These are phyloP conservation scores for Monilinia fructigena DNA, from an alignment of 2,329 filamentous ascomycete species.

Conservation along the genomic window DNA sequence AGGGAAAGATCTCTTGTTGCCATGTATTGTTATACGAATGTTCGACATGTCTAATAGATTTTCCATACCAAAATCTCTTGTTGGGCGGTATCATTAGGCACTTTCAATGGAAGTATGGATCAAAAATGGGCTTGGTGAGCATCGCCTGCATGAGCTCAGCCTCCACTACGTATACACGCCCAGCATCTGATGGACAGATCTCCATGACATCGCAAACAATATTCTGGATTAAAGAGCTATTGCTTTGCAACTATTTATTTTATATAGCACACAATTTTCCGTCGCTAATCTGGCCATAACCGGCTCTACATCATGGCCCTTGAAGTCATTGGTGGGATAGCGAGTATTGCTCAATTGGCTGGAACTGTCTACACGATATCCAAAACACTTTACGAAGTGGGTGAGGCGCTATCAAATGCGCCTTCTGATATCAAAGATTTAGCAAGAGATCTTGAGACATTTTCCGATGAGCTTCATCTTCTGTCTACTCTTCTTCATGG, in stretches of 20 bases:
- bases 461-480: conserved; percentile 27
- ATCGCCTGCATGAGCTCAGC: conserved; percentile 10
- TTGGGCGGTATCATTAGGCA: neutral
- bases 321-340: conserved; percentile 27
- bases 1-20: too few species aligned
- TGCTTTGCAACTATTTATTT: neutral
- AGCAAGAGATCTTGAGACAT: conserved; percentile 28
- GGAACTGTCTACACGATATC: conserved; percentile 28
- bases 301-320: conserved; percentile 19
- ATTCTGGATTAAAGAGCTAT: neutral
- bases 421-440: conserved; percentile 31
- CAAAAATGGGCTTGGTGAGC: neutral
- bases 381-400: conserved; percentile 27
- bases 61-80: neutral
- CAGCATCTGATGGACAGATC: neutral
- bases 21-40: neutral
- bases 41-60: neutral
- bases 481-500: conserved; percentile 25
- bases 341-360: conserved; percentile 28
- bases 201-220: neutral
- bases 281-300: neutral
- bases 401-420: conserved; percentile 27
- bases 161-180: neutral
- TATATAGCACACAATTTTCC: neutral
- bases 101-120: neutral